Evolutionary conservation across 352 stramenopile species (phyloP), one percentile per base, ranked within the genome.

Genomic region (Globisporangium orthogonon): DNA sequence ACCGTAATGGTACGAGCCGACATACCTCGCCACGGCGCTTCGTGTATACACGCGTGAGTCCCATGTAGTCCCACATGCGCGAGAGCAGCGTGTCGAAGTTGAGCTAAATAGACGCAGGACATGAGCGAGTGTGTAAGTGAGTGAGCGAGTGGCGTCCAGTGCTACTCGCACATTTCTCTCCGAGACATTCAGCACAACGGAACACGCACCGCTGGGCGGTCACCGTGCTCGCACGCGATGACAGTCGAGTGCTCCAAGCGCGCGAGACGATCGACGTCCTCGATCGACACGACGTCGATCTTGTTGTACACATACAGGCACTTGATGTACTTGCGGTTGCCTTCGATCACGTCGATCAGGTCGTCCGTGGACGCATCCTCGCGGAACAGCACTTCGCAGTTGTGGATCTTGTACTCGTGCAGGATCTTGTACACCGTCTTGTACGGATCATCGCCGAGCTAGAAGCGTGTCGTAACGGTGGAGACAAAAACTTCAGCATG

Each of bases 231-330:
- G 45, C 97, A 98, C 49, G 90, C 97, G 58, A 98, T 98, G 9
- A 99, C 96, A 40, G 98, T 94, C 39, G 94, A 98, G 78, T 99
- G 87, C 13, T 95, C 93, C 71, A 98, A 86, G 29, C 96, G 84
- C 4, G 97, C 97, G 45, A 99, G 78, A 37, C 93, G 85, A 67
- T 99, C 96, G 18, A 99, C 92, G 70, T 99, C 97, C 79, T 99
- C 97, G 56, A 99, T 98, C 7, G 92, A 98, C 55, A 99, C 88
- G 15, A 97, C 97, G 76, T 99, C 97, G 69, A 99, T 98, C 79
- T 99, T 99, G 82, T 99, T 99, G 90, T 99, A 99, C 61, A 99
- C 91, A 73, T 99, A 99, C 49, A 99, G 69, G 65, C 86, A 98
- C 83, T 97, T 98, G 60, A 99, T 97, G 81, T 99, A 99, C 68